Conservation (phyloP, 2,329 filamentous ascomycete genomes). For the Cercospora berteroae region DNA sequence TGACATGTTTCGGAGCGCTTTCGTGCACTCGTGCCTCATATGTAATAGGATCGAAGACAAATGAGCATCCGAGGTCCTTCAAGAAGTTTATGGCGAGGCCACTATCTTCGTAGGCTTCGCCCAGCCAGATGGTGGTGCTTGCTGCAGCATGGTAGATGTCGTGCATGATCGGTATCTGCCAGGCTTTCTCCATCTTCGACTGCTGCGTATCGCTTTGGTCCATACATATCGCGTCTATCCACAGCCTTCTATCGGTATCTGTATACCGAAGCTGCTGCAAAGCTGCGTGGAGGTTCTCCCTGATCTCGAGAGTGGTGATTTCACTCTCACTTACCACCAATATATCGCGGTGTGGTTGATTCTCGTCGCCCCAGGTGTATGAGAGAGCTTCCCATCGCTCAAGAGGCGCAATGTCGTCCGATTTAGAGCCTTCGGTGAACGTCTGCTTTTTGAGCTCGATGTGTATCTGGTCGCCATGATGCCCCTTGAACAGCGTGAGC, state of each 20-base stretch:
- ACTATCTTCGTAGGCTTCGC: neutral
- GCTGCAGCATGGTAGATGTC: constrained; percentile 6
- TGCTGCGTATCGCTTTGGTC: constrained; percentile 3
- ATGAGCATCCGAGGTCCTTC: neutral
- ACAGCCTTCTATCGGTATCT: constrained; percentile 1
- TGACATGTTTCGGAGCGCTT: neutral
- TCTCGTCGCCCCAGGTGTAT: neutral
- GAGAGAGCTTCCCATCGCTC: neutral
- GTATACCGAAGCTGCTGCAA: neutral
- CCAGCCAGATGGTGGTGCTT: constrained; percentile 1
- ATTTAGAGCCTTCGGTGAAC: neutral
- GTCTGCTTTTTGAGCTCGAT: neutral
- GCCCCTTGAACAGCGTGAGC: neutral
- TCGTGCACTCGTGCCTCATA: neutral
- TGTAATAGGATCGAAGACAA: neutral
- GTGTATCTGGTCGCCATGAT: neutral
- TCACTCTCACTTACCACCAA: neutral
- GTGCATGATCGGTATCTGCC: constrained; percentile 8
- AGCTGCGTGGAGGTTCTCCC: constrained; percentile 7
- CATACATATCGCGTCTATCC: constrained; percentile 11
- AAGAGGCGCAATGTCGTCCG: neutral
- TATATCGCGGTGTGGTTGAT: neutral
- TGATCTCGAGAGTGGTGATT: neutral
- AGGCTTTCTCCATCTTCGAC: neutral
- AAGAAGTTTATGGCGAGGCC: neutral